Base-by-base conservation (phyloP, 2,329 filamentous ascomycete genomes). In the Chlorencoelia australis region DNA sequence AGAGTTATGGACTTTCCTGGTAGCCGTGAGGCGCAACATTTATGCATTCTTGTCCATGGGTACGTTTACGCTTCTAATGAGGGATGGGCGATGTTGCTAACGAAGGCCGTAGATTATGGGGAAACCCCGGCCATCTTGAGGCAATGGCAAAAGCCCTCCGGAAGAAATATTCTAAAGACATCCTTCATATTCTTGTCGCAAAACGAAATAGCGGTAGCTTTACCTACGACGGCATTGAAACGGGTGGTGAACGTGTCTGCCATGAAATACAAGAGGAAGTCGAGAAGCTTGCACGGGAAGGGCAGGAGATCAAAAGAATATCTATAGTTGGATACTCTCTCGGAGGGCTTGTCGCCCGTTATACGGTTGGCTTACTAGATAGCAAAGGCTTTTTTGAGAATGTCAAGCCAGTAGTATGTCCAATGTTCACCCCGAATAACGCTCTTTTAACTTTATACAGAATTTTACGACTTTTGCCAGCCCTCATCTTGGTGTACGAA, bases 391-490 rank as follows among this genome's bases (percentile, higher is more conserved):
- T 85, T 40, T 77, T 96, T 39, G 79, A 94, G 39, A 69, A 70
- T 40, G 68, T 96, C 17, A 71, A 86, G 54, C 89, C 89, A 46
- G 73, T 89, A 60, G 77, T 82, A 64, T 31, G 64, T 48, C 26
- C 7, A 15, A 25, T 22, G 8, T 24, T 17, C 8, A 18, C 16
- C 11, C n/a, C 11, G 18, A 6, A 14, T 15, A 13, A 30, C 27
- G 39, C 24, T 13, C 19, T 29, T 16, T 34, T 35, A 28, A 43
- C 35, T 18, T 14, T 18, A 16, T 15, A 7, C 44, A 81, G 73
- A 95, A 94, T 66, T 95, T 96, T 60, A 85, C 82, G 2, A 94
- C 88, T 1, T 95, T 96, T 60, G 89, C 83, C 4, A 80, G 82
- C 20, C 89, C 83, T 16, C 83, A 88, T 59, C 68, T 88, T 6